Evolutionary conservation across 192 early-diverging fungal genomes (phyloP).

Genomic region (Phycomyces blakesleeanus): DNA sequence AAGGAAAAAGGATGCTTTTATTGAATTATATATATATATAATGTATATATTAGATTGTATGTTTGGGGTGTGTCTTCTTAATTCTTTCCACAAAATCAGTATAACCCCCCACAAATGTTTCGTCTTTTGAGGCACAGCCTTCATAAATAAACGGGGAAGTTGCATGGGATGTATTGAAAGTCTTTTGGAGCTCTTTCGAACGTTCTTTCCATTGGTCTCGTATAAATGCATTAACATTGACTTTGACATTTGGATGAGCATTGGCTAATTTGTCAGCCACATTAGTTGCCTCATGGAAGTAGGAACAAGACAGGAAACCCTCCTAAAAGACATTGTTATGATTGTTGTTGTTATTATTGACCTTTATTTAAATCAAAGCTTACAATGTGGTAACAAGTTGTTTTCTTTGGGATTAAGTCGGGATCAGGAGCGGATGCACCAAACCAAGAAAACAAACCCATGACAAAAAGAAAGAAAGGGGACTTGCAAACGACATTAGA

Average conservation of each 20-base stretch:
- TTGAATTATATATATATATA: too few relatives aligned
- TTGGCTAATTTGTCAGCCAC: constrained; percentile 30
- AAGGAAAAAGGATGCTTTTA: too few relatives aligned
- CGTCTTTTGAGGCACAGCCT: constrained; percentile 32
- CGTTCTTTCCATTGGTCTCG: constrained; percentile 31
- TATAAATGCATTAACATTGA: constrained; percentile 27
- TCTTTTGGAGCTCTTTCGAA: constrained; percentile 21
- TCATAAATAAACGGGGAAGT: constrained; percentile 50
- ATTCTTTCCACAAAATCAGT: constrained; percentile 32
- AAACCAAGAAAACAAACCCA: constrained; percentile 9
- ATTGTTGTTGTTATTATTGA: background rate
- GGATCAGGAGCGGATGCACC: background rate
- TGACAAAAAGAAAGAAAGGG: constrained; percentile 2
- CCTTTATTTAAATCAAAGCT: background rate
- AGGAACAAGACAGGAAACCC: constrained; percentile 40
- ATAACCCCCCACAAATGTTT: constrained; percentile 41
- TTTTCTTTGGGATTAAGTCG: constrained; percentile 25
- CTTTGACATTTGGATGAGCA: constrained; percentile 24
- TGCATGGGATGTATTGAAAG: constrained; percentile 26
- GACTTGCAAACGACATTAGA: background rate
- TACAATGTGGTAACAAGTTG: constrained; percentile 33
- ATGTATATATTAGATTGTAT: too few relatives aligned
- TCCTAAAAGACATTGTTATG: constrained; percentile 25
- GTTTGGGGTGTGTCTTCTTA: constrained; percentile 2
- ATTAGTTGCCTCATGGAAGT: constrained; percentile 37